Percentiles rank a stretch among this genome's conserved stretches.
phyloP scores from a whole-genome alignment of 495 filamentous ascomycete species.

The Neurospora cerealis region DNA sequence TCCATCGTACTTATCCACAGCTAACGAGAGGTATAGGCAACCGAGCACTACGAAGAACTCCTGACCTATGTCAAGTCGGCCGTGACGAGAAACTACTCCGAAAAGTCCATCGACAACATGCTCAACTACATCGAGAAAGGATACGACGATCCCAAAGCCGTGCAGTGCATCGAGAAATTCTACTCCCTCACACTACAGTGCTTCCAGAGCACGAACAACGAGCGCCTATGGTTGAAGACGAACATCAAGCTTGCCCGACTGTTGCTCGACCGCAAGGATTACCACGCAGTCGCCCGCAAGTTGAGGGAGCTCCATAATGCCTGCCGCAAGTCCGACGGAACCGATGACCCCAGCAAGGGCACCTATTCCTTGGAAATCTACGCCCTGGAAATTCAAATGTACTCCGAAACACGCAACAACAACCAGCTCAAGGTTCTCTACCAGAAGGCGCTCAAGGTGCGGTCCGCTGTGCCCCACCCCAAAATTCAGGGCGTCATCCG shows the following conservation, averaged over 20 bases:
- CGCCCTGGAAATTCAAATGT: conserved; percentile 97
- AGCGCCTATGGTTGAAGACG: conserved; percentile 94
- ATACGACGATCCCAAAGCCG: conserved; percentile 64
- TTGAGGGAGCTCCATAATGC: conserved; percentile 80
- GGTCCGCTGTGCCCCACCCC: conserved; percentile 92
- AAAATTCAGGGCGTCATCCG: conserved; percentile 99
- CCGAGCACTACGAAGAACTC: conserved; percentile 91
- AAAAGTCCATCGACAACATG: conserved; percentile 99
- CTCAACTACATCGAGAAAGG: conserved; percentile 96
- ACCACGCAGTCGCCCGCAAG: conserved; percentile 68
- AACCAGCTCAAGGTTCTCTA: conserved; percentile 92
- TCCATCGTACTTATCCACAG: background rate
- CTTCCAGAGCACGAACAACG: conserved; percentile 96
- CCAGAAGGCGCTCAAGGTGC: conserved; percentile 77
- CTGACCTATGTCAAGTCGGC: conserved; percentile 96
- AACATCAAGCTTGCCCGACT: conserved; percentile 93
- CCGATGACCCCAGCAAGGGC: conserved; percentile 90
- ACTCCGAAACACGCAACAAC: conserved; percentile 92
- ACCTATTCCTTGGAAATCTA: conserved; percentile 95
- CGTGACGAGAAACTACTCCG: conserved; percentile 95
- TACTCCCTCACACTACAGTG: conserved; percentile 87
- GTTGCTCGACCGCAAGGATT: conserved; percentile 85
- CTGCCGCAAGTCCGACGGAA: conserved; percentile 81
- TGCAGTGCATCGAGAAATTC: conserved; percentile 88
- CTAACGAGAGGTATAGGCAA: conserved; percentile 50